Conservation (phyloP, 306 rosid species). For the Inga laurina region DNA sequence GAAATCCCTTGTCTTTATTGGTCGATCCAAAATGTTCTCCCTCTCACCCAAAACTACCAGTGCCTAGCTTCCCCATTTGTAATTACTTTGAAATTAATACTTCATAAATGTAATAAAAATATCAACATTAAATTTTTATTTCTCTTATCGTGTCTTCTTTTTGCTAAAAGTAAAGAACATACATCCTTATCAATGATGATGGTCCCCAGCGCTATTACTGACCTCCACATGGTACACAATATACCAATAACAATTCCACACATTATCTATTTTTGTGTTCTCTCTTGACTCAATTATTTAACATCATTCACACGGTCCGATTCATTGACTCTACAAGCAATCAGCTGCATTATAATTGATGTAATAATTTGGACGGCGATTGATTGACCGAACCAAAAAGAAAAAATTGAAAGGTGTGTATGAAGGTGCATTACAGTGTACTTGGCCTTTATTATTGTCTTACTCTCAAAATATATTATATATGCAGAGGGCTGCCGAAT, state of each 20-base stretch:
- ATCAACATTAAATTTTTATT: not conserved
- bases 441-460: constrained; percentile 2
- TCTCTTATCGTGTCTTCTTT: not conserved
- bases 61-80: not conserved
- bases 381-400: not conserved
- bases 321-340: not conserved
- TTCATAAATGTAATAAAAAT: not conserved
- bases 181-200: not conserved
- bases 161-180: not conserved
- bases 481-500: not conserved
- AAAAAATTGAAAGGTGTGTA: not conserved
- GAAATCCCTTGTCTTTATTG: not conserved
- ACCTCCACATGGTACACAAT: not conserved
- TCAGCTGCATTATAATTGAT: not conserved
- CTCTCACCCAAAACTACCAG: not conserved
- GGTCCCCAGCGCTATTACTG: not conserved
- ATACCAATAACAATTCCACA: not conserved
- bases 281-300: not conserved
- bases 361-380: constrained; percentile 2
- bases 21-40: not conserved
- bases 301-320: not conserved
- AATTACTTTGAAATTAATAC: not conserved
- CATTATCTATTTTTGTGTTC: not conserved
- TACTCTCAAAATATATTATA: not conserved
- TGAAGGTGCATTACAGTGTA: not conserved